phyloP scores from a whole-genome alignment of 2,329 filamentous ascomycete species.

The Aspergillus viridinutans region DNA sequence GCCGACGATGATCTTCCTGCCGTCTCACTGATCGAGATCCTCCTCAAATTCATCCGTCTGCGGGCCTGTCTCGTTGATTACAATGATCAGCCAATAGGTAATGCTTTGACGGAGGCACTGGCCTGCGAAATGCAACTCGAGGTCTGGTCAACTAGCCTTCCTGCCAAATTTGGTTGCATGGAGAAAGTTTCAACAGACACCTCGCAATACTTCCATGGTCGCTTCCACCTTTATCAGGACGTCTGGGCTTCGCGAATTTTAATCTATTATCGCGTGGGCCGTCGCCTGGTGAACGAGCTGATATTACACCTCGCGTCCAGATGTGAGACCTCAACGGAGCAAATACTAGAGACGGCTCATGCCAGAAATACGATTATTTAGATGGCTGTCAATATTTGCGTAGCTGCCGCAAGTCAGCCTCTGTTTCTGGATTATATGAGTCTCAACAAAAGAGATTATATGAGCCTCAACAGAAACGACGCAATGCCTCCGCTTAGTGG shows the following conservation, averaged over 20 bases:
- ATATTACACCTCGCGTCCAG: constrained; percentile 8
- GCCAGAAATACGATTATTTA: constrained; percentile 13
- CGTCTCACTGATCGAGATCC: constrained; percentile 15
- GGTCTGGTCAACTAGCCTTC: constrained; percentile 15
- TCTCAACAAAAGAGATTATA: background rate
- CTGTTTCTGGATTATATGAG: constrained; percentile 2
- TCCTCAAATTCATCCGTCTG: constrained; percentile 15
- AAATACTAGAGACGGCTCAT: constrained; percentile 11
- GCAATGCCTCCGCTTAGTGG: constrained; percentile 18
- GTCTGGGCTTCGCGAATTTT: constrained; percentile 17
- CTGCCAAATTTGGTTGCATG: constrained; percentile 12
- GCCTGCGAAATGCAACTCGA: constrained; percentile 16
- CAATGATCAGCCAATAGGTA: background rate
- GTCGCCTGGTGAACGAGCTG: constrained; percentile 21
- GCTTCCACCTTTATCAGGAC: constrained; percentile 19
- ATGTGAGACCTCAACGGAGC: background rate
- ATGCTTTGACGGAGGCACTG: constrained; percentile 3
- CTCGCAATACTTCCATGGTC: constrained; percentile 15
- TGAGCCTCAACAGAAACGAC: background rate
- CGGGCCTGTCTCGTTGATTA: constrained; percentile 1
- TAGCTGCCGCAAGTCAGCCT: constrained; percentile 17
- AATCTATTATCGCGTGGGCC: constrained; percentile 20
- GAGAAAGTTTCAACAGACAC: constrained; percentile 9
- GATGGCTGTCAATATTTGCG: constrained; percentile 19
- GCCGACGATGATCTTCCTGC: constrained; percentile 6